Conservation (phyloP, 345 rosid species). For the Hevea brasiliensis region DNA sequence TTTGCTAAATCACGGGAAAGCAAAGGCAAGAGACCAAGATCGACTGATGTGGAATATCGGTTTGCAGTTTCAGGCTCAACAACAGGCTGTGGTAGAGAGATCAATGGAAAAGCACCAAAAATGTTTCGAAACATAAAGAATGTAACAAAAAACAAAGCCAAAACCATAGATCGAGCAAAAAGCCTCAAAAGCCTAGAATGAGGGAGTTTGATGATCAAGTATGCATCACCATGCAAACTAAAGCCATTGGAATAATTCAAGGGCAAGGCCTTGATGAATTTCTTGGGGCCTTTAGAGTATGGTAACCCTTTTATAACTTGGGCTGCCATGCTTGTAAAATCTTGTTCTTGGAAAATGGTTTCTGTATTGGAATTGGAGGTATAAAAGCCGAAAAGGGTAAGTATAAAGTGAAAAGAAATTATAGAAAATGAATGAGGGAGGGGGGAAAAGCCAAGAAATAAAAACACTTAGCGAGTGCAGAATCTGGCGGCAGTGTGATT, state of each 20-base stretch:
- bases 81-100: not conserved
- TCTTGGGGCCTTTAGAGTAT: constrained; percentile 31
- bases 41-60: constrained; percentile 1
- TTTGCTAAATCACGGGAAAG: constrained; percentile 53
- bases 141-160: constrained; percentile 46
- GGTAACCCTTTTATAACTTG: constrained; percentile 37
- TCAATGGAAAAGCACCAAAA: constrained; percentile 20
- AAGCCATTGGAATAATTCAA: constrained; percentile 7
- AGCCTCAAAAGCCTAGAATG: constrained; percentile 35
- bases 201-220: constrained; percentile 44
- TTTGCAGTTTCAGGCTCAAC: constrained; percentile 15
- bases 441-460: constrained; percentile 1
- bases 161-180: constrained; percentile 38
- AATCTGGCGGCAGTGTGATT: constrained; percentile 86
- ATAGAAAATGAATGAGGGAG: not conserved
- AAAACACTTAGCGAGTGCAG: constrained; percentile 62
- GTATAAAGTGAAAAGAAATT: constrained; percentile 10
- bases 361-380: not conserved
- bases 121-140: constrained; percentile 30
- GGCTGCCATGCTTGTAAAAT: constrained; percentile 35
- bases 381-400: constrained; percentile 19
- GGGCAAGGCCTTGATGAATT: constrained; percentile 15
- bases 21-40: constrained; percentile 32
- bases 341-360: not conserved
- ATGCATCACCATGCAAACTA: constrained; percentile 10